phyloP scores from a whole-genome alignment of 805 yeast species.

The Kockiozyma suomiensis region DNA sequence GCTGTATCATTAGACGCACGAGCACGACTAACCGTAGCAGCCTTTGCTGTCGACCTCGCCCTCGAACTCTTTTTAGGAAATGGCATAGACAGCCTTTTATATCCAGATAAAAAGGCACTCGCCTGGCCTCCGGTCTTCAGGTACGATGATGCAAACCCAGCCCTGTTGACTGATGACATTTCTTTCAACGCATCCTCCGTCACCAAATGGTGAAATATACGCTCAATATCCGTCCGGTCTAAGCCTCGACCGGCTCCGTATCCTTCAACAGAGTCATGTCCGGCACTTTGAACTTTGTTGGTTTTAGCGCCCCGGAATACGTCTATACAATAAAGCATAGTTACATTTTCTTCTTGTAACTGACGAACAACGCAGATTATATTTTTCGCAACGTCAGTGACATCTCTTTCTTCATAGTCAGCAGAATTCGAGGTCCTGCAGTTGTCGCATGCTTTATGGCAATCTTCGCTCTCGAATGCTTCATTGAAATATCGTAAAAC shows the following conservation, averaged over 20 bases:
- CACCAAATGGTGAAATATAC: slow-evolving; percentile 78
- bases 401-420: slow-evolving; percentile 58
- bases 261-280: slow-evolving; percentile 60
- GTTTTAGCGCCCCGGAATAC: slow-evolving; percentile 71
- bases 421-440: slow-evolving; percentile 55
- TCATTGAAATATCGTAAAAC: slow-evolving; percentile 92
- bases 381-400: slow-evolving; percentile 62
- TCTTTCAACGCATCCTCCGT: slow-evolving; percentile 69
- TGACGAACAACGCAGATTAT: slow-evolving; percentile 62
- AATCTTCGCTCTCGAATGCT: slow-evolving; percentile 63
- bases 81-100: slow-evolving; percentile 15
- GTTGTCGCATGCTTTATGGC: slow-evolving; percentile 81
- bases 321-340: slow-evolving; percentile 80
- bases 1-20: neutral
- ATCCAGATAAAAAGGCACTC: slow-evolving; percentile 17
- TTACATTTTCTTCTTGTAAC: slow-evolving; percentile 60
- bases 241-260: slow-evolving; percentile 73
- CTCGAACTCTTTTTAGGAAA: slow-evolving; percentile 17
- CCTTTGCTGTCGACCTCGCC: neutral
- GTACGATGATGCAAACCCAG: slow-evolving; percentile 83
- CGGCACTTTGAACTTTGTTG: slow-evolving; percentile 61
- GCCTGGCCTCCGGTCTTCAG: slow-evolving; percentile 55
- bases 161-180: slow-evolving; percentile 66
- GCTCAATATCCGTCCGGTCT: slow-evolving; percentile 71
- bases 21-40: neutral